Conservation (phyloP, 2,329 filamentous ascomycete genomes). For the Fusarium sp. region DNA sequence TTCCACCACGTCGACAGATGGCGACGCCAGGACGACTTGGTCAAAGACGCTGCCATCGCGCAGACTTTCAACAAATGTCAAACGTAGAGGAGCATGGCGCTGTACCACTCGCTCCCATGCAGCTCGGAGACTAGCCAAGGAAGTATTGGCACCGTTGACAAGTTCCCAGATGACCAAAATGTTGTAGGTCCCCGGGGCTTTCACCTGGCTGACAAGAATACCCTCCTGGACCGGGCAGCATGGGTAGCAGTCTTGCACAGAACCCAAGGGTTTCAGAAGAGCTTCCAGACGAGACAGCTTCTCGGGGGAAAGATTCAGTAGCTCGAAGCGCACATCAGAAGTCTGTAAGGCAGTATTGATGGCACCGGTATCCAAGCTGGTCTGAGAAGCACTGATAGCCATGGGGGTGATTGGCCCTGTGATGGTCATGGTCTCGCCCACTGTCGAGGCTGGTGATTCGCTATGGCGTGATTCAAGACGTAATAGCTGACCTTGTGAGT, state of each 20-base stretch:
- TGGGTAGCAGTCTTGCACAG: constrained; percentile 15
- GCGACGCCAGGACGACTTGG: constrained; percentile 9
- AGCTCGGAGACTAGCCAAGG: constrained; percentile 2
- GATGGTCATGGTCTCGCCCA: neutral
- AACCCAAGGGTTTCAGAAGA: neutral
- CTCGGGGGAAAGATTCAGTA: neutral
- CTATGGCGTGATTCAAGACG: neutral
- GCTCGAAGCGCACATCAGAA: neutral
- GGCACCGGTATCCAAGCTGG: neutral
- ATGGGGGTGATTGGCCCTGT: neutral
- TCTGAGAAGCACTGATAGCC: neutral
- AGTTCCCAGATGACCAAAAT: constrained; percentile 12
- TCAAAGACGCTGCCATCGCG: constrained; percentile 5
- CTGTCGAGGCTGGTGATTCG: neutral
- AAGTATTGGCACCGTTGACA: neutral
- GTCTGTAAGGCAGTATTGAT: neutral
- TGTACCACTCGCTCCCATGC: constrained; percentile 17
- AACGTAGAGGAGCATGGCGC: constrained; percentile 14
- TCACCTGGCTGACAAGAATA: constrained; percentile 23
- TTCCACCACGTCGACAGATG: constrained; percentile 6
- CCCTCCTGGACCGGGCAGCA: constrained; percentile 28
- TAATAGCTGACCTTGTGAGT: neutral
- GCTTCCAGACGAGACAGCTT: constrained; percentile 2
- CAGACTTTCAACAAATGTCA: constrained; percentile 14
- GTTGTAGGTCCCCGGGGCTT: constrained; percentile 16